Evolutionary conservation across 2,329 filamentous ascomycete genomes (phyloP).

Genomic region (Ophiocordyceps australis): DNA sequence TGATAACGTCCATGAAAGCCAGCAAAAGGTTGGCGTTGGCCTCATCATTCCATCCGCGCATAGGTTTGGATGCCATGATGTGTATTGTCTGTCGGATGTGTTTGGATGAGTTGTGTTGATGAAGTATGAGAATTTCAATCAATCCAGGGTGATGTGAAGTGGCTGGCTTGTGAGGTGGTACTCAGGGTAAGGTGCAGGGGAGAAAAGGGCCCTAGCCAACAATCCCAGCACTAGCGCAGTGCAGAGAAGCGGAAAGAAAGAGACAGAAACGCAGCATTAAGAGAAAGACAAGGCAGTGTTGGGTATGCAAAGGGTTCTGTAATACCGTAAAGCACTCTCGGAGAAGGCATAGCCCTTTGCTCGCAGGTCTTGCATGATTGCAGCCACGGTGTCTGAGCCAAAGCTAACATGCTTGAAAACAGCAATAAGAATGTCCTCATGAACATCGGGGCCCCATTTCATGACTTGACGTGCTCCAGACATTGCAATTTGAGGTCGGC

Average conservation of each 20-base stretch:
- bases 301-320: conserved; percentile 1
- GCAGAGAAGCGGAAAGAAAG: conserved; percentile 1
- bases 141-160: too few relatives aligned
- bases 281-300: not conserved
- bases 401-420: conserved; percentile 19
- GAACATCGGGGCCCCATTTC: conserved; percentile 21
- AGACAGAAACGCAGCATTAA: not conserved
- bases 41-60: conserved; percentile 15
- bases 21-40: conserved; percentile 20
- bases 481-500: too few relatives aligned
- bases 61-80: conserved; percentile 6
- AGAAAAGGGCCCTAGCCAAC: too few relatives aligned
- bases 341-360: conserved; percentile 20
- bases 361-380: conserved; percentile 18
- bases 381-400: conserved; percentile 10
- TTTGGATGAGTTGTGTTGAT: not conserved
- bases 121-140: too few relatives aligned
- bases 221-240: not conserved
- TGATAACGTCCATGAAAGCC: conserved; percentile 15
- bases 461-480: conserved; percentile 13
- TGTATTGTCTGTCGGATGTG: too few relatives aligned
- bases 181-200: too few relatives aligned
- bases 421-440: conserved; percentile 24
- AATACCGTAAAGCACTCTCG: conserved; percentile 21
- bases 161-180: too few relatives aligned